Base-by-base conservation (phyloP, 148 eudicot species). In the Rhododendron ferrugineum region DNA sequence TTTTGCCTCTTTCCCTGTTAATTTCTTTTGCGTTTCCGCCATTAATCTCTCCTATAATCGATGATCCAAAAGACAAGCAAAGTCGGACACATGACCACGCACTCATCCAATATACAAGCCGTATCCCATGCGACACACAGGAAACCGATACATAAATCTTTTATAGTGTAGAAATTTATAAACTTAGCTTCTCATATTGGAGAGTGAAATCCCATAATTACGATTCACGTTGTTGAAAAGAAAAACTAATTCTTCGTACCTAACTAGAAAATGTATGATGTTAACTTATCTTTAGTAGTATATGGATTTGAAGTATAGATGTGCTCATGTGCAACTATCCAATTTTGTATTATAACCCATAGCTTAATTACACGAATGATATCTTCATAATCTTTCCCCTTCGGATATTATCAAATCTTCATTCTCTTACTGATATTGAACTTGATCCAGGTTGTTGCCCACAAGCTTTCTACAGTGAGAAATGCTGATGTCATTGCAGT, bases 401-500 rank as follows among this genome's bases (percentile, higher is more conserved):
- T 36, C 7, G 26, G n/a, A 36, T 34, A 74, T 74, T 16, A 10
- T 18, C 47, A 36, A 74, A 36, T 6, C 20, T 47, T 30, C 54
- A 22, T 42, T 79, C 26, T 52, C 16, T 20, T 80, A 3, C 26
- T 66, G 18, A 42, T 78, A 6, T 78, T 42, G 40, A 50, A 64
- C 76, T 78, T 83, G 36, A 80, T 18, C 89, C 89, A 96, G 99
- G 94, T 95, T 23, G 95, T 96, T 44, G 98, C 99, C 75, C 99
- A 96, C 90, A 96, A 96, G 93, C 96, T 96, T n/a, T 89, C 98
- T 4, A 96, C 97, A 4, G 91, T 96, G 72, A 89, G 90, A 87
- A 96, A 96, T 49, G 98, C 99, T 23, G 98, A 96, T 82, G 70
- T 91, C 44, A 96, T 96, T 3, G 98, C 95, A 56, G 99, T 95